phyloP scores from a whole-genome alignment of 1,284 basidiomycete species.

The Crucibulum cyathiforme region DNA sequence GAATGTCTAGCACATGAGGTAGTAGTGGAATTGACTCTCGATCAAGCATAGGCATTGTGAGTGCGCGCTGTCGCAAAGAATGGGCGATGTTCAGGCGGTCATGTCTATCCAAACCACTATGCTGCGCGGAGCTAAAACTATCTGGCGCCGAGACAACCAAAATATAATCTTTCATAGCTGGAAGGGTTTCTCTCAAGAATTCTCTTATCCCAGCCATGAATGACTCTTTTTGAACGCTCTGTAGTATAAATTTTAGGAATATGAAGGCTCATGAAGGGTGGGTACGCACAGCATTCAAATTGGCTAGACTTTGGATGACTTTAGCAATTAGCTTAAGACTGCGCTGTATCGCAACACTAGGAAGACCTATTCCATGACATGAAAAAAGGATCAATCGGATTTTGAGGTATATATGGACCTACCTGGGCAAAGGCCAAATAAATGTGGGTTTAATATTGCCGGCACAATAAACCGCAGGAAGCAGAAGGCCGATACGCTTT shows the following conservation, averaged over 20 bases:
- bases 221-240: conserved; percentile 73
- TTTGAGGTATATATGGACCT: conserved; percentile 15
- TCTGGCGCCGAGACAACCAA: conserved; percentile 66
- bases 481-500: conserved; percentile 84
- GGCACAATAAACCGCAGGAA: conserved; percentile 87
- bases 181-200: conserved; percentile 64
- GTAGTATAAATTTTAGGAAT: conserved; percentile 1
- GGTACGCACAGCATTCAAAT: conserved; percentile 69
- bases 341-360: conserved; percentile 67
- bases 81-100: conserved; percentile 61
- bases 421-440: conserved; percentile 79
- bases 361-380: conserved; percentile 57
- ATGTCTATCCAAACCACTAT: conserved; percentile 47
- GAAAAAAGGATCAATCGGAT: conserved; percentile 1
- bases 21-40: conserved; percentile 73
- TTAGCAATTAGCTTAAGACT: conserved; percentile 81
- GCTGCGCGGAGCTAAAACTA: conserved; percentile 22
- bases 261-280: neutral
- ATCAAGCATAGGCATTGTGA: conserved; percentile 59
- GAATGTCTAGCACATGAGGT: conserved; percentile 73
- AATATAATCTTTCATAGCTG: conserved; percentile 79
- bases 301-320: conserved; percentile 80
- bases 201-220: conserved; percentile 75
- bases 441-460: conserved; percentile 78
- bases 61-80: conserved; percentile 59